Evolutionary conservation across 2,329 filamentous ascomycete genomes (phyloP), one percentile per base, ranked within the genome.

Genomic region (Akanthomyces dipterigenus): DNA sequence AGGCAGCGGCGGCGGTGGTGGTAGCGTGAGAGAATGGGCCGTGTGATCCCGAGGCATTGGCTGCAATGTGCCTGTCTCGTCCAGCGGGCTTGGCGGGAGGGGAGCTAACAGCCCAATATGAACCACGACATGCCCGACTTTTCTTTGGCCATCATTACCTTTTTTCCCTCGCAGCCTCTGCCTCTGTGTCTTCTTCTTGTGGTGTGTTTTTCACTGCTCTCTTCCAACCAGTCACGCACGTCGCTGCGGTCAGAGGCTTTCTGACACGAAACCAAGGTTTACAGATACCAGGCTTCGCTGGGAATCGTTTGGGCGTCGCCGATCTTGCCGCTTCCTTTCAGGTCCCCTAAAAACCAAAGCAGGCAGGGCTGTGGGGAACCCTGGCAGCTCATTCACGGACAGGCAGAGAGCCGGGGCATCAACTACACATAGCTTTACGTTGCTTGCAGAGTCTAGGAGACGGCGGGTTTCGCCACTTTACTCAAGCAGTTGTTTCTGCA

Each of bases 11-110:
- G 36, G 36, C 9, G 36, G 12, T 5, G 36, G 36, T 38, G 36
- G 36, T 38, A 9, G 1, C 1, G 36, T 38, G 28, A n/a, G 42
- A 7, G 54, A 42, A 46, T 48, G 16, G 26, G n/a, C 12, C 22
- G 24, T 56, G 42, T 46, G 18, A 48, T 46, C 54, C 54, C 42
- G 42, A 48, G 54, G 42, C 42, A 48, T 56, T 56, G 42, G 54
- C 12, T 56, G 31, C 42, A 14, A 56, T 56, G 24, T 56, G 54
- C 42, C 54, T 36, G 42, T 56, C 42, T 55, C 54, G 36, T n/a
- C n/a, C 40, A 3, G 20, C 22, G 31, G 38, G 38, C 40, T 45
- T 46, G 28, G 54, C 42, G 9, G 5, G 9, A 26, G 42, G n/a
- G 7, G 7, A 55, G 54, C 54, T 31, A 48, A 11, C 8, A 56